These are phyloP conservation scores for Grifola frondosa DNA, from an alignment of 1,284 basidiomycete species.

Conservation along the genomic window DNA sequence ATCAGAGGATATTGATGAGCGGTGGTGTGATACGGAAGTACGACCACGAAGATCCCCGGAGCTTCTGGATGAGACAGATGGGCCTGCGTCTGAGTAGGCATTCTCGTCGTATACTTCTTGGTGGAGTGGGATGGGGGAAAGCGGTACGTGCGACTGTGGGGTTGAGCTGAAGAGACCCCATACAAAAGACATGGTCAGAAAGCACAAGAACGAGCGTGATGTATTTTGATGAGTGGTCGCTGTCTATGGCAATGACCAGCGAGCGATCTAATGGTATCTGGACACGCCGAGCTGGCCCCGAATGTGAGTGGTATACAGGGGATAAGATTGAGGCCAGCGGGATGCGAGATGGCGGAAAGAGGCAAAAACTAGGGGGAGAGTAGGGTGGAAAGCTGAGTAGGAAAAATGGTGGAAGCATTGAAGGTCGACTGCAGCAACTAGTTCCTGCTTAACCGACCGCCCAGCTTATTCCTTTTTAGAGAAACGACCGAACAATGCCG, in stretches of 20 bases:
- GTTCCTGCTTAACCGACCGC: too few species aligned
- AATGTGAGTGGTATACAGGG: constrained; percentile 1
- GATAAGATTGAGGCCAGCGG: background rate
- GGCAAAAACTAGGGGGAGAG: constrained; percentile 1
- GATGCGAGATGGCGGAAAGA: background rate
- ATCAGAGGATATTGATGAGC: constrained; percentile 22
- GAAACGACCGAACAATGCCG: too few species aligned
- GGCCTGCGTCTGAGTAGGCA: constrained; percentile 17
- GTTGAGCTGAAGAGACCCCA: constrained; percentile 14
- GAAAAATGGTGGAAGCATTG: background rate
- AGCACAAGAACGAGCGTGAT: constrained; percentile 9
- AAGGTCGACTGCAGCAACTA: too few species aligned
- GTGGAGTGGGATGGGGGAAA: constrained; percentile 13
- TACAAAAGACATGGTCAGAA: constrained; percentile 22
- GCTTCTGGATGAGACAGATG: constrained; percentile 9
- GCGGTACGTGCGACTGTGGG: constrained; percentile 17
- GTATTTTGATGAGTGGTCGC: too few species aligned
- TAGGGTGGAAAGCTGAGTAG: constrained; percentile 3
- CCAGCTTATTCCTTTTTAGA: too few species aligned
- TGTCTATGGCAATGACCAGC: too few species aligned
- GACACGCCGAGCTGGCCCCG: background rate
- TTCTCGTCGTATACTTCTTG: constrained; percentile 19
- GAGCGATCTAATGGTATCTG: too few species aligned
- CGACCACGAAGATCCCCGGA: constrained; percentile 14
- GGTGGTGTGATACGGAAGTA: constrained; percentile 21